These are phyloP conservation scores for Tagetes patula DNA, from an alignment of 129 eudicot genomes.

Conservation along the genomic window DNA sequence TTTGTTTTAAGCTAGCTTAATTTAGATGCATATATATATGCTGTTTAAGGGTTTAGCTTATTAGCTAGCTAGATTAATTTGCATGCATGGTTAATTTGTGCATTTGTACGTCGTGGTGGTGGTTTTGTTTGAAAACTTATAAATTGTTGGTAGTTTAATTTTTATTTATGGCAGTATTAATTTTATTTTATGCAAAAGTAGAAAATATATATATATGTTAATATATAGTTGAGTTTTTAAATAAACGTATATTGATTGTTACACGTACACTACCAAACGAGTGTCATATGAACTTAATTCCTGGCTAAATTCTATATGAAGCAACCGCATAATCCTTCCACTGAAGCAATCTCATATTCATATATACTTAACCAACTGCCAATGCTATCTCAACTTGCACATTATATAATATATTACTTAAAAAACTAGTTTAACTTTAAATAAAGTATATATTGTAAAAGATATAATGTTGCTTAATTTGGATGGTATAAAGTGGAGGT, in stretches of 20 bases:
- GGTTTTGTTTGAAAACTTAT: not conserved
- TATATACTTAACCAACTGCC: not conserved
- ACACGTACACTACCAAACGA: slow-evolving; percentile 13
- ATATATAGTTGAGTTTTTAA: not conserved
- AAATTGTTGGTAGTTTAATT: not conserved
- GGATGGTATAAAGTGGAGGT: no score
- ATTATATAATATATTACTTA: no score
- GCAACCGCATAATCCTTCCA: slow-evolving; percentile 22
- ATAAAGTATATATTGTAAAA: no score
- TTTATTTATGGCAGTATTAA: not conserved
- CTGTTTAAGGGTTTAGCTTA: no score
- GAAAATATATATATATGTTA: no score
- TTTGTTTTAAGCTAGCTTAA: not conserved
- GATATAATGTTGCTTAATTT: no score
- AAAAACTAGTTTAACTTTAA: no score
- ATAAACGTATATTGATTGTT: not conserved
- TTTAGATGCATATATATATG: no score
- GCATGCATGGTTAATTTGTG: not conserved
- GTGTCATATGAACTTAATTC: slow-evolving; percentile 10
- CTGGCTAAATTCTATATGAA: slow-evolving; percentile 10
- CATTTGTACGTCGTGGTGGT: not conserved
- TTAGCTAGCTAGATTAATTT: not conserved
- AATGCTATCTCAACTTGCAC: not conserved
- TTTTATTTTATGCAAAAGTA: no score
- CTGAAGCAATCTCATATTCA: slow-evolving; percentile 25